Base-by-base conservation (phyloP, 1,284 basidiomycete genomes). In the Afroboletus lepidellus region DNA sequence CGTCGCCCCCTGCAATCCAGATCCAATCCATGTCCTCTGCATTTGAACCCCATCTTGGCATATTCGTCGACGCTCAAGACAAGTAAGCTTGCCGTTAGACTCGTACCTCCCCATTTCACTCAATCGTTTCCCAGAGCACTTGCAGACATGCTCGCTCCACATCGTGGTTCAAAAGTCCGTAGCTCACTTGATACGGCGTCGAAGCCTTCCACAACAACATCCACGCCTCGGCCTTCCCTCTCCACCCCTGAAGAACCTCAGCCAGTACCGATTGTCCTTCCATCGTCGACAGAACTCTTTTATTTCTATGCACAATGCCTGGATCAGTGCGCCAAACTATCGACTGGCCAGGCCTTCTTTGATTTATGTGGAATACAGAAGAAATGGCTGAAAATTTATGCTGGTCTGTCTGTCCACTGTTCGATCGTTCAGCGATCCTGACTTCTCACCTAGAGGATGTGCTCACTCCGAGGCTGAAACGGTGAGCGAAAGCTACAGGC, bases 51-150 rank as follows among this genome's bases (percentile, higher is more conserved):
- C 91, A 98, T 67, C 92, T 98, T 75, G 80, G 84, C 34, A 83
- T 99, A 38, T 99, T 95, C 65, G 89, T 98, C 48, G 93, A 98
- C 57, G 94, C 96, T 13, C 97, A 99, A 70, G 94, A 98, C 77
- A 91, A 87, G 93, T 90, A 30, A 38, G 49, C 41, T 46, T 33
- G 25, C 4, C n/a, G 12, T 12, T 30, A 5, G 15, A 8, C 16
- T 25, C 34, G 25, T 20, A 43, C 13, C 16, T 37, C 23, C 41
- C 18, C 18, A 13, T 48, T 12, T 34, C 32, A 18, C 34, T 50
- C 33, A 34, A 30, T 32, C n/a, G 18, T 38, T 48, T 54, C 3
- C 50, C 21, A 93, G 91, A 65, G 81, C 84, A 7, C 74, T 94
- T 9, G 74, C 84, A 7, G 91, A 92, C 55, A 91, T 93, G 87